A percentile compares a stretch with the other conserved stretches of the same genome.
Conservation (phyloP, 257 asterid genomes). For the Fraxinus pennsylvanica region DNA sequence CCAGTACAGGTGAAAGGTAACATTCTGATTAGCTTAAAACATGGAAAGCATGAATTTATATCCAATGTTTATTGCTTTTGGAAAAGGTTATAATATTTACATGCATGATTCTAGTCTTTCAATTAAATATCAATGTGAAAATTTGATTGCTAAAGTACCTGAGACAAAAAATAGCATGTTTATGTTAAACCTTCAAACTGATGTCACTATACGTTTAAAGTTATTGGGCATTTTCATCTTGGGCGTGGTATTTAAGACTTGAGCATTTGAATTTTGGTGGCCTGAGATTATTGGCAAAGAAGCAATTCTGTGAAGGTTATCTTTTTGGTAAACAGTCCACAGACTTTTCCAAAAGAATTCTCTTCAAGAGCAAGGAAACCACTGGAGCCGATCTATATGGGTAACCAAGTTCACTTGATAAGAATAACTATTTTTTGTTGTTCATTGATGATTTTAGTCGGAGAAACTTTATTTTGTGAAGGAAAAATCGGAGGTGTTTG, state of each 20-base stretch:
- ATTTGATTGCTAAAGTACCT: not conserved
- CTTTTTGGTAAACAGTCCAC: not conserved
- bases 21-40: not conserved
- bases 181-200: not conserved
- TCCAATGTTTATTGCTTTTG: not conserved
- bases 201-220: not conserved
- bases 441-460: no score
- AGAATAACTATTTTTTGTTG: no score
- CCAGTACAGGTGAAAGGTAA: not conserved
- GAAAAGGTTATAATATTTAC: no score
- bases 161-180: not conserved
- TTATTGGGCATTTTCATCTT: not conserved
- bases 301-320: not conserved
- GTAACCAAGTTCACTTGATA: no score
- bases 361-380: no score
- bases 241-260: not conserved
- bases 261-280: constrained; percentile 1
- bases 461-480: no score
- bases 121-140: no score
- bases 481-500: no score
- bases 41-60: constrained; percentile 4
- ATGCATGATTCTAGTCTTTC: no score
- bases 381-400: no score
- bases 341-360: not conserved
- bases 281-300: not conserved